Evolutionary conservation across 1,284 basidiomycete genomes (phyloP).

Genomic region (Laetiporus sulphureus): DNA sequence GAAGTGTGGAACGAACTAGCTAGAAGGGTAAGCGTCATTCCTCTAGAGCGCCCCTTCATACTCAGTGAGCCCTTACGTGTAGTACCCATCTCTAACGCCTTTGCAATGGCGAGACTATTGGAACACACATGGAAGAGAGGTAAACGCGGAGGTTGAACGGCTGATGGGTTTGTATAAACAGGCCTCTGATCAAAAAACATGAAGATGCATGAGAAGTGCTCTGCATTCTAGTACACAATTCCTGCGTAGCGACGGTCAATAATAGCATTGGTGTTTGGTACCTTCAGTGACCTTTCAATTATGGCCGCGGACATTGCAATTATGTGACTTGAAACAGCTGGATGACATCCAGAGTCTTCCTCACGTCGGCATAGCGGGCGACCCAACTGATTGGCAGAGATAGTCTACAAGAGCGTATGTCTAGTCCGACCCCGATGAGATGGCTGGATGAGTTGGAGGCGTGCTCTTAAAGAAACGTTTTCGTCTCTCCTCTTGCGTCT

Average conservation of each 20-base stretch:
- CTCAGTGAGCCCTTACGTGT: conserved; percentile 3
- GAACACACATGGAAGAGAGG: conserved; percentile 33
- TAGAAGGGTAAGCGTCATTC: conserved; percentile 17
- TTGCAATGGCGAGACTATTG: conserved; percentile 54
- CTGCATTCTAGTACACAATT: too few species aligned
- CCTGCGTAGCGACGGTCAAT: too few species aligned
- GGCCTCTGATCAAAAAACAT: too few species aligned
- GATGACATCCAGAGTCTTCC: not conserved
- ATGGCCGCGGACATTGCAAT: too few species aligned
- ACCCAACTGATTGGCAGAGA: not conserved
- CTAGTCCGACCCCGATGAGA: conserved; percentile 21
- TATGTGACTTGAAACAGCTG: not conserved
- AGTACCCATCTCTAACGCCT: conserved; percentile 43
- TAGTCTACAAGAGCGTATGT: conserved; percentile 14
- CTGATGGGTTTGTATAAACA: conserved; percentile 3
- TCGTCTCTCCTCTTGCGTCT: conserved; percentile 52
- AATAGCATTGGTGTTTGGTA: too few species aligned
- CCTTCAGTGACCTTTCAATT: too few species aligned
- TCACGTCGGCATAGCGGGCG: not conserved
- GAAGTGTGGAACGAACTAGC: conserved; percentile 37
- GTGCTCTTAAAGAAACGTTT: conserved; percentile 68
- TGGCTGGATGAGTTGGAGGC: conserved; percentile 25
- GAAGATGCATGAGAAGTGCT: too few species aligned
- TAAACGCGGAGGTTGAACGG: conserved; percentile 25
- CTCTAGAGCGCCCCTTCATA: not conserved